Evolutionary conservation across 164 flowering plant genomes (phyloP).

Genomic region (Vitis cinerea): DNA sequence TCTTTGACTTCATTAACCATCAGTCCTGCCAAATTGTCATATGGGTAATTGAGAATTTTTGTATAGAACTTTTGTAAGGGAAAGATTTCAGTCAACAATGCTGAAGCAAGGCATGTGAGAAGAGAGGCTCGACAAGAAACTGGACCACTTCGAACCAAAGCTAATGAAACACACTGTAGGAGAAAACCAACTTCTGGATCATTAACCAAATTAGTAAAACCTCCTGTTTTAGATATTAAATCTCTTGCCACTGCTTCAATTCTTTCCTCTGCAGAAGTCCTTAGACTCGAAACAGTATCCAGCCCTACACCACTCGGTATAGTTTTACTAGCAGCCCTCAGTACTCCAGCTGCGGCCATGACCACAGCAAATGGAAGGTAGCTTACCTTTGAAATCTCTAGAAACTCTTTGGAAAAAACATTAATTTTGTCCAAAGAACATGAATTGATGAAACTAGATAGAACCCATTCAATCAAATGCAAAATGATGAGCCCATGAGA

Average conservation of each 20-base stretch:
- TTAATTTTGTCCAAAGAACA: slow-evolving; percentile 40
- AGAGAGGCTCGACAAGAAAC: slow-evolving; percentile 43
- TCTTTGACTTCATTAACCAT: slow-evolving; percentile 37
- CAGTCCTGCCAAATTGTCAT: slow-evolving; percentile 13
- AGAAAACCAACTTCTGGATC: slow-evolving; percentile 35
- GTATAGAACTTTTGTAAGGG: slow-evolving; percentile 52
- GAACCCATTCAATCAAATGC: slow-evolving; percentile 84
- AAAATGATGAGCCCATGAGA: slow-evolving; percentile 67
- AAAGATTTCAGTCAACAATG: slow-evolving; percentile 65
- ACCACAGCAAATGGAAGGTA: slow-evolving; percentile 52
- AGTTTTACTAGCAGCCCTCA: slow-evolving; percentile 57
- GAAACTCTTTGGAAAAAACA: slow-evolving; percentile 26
- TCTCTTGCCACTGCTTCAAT: slow-evolving; percentile 48
- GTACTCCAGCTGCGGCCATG: slow-evolving; percentile 75
- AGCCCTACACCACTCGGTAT: slow-evolving; percentile 19
- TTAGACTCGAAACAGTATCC: slow-evolving; percentile 34
- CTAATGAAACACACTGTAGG: slow-evolving; percentile 63
- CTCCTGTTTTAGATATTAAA: slow-evolving; percentile 36
- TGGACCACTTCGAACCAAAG: slow-evolving; percentile 64
- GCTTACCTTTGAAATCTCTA: slow-evolving; percentile 21
- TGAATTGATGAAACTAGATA: slow-evolving; percentile 42
- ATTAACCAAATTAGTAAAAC: slow-evolving; percentile 4
- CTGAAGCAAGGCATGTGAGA: slow-evolving; percentile 54
- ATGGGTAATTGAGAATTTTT: slow-evolving; percentile 21
- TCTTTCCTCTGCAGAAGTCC: slow-evolving; percentile 49